Evolutionary conservation across 768 basidiomycete genomes (phyloP).

Genomic region (Phaffia australis): DNA sequence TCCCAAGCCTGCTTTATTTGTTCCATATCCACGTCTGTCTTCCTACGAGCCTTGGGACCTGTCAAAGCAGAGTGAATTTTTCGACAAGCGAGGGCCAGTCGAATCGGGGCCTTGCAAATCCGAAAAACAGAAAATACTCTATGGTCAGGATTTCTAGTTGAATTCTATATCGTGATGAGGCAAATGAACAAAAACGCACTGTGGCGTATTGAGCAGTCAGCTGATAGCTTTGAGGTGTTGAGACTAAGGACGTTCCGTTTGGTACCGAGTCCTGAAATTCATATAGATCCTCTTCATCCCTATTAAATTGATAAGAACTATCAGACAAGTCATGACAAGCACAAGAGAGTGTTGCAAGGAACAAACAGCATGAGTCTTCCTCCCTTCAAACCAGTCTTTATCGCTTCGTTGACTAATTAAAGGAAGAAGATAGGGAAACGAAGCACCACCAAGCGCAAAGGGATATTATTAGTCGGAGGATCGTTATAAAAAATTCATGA

Average conservation of each 20-base stretch:
- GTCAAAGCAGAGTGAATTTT: conserved; percentile 68
- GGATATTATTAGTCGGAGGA: conserved; percentile 41
- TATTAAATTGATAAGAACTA: conserved; percentile 34
- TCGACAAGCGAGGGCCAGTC: conserved; percentile 49
- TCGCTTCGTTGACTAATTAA: conserved; percentile 35
- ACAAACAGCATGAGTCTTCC: conserved; percentile 63
- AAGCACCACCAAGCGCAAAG: conserved; percentile 58
- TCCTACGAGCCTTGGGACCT: conserved; percentile 58
- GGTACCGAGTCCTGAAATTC: conserved; percentile 57
- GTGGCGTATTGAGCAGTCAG: conserved; percentile 28
- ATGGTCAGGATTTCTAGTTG: not conserved
- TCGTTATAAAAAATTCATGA: not conserved
- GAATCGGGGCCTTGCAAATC: conserved; percentile 1
- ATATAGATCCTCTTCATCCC: conserved; percentile 63
- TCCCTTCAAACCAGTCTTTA: conserved; percentile 71
- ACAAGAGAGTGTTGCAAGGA: not conserved
- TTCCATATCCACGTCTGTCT: conserved; percentile 51
- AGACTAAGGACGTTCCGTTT: conserved; percentile 43
- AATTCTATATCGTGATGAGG: conserved; percentile 60
- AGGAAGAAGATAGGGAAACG: no score
- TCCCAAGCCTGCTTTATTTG: conserved; percentile 74
- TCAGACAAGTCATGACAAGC: no score
- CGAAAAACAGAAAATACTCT: not conserved
- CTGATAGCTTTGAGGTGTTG: conserved; percentile 25
- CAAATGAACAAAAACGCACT: conserved; percentile 40